Evolutionary conservation across 257 asterid species (phyloP).

Genomic region (Solanum commersonii): DNA sequence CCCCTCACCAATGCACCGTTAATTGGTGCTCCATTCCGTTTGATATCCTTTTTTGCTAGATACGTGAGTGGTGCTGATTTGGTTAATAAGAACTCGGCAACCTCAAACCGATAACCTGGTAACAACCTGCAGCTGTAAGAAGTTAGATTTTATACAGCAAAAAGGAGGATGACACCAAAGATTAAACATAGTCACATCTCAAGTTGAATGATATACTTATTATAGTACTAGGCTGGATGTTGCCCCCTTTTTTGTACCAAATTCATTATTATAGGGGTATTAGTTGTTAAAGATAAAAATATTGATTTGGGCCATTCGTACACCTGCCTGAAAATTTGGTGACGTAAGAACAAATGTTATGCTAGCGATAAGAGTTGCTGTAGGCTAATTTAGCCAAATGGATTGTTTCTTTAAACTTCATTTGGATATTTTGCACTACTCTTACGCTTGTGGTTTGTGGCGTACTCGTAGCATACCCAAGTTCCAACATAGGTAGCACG

Average conservation of each 20-base stretch:
- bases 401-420: not conserved
- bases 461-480: not conserved
- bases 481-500: not conserved
- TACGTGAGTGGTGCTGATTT: slow-evolving; percentile 97
- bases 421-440: not conserved
- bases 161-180: not conserved
- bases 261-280: not conserved
- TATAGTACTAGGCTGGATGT: not conserved
- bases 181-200: not conserved
- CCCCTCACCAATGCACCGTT: slow-evolving; percentile 67
- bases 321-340: not conserved
- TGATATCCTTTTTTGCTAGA: slow-evolving; percentile 83
- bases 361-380: not conserved
- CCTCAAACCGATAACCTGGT: not conserved
- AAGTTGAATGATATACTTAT: not conserved
- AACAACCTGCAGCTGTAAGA: not conserved
- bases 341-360: not conserved
- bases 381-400: not conserved
- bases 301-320: not conserved
- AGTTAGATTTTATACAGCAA: not conserved
- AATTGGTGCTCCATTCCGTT: slow-evolving; percentile 95
- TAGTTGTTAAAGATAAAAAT: not conserved
- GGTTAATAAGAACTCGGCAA: slow-evolving; percentile 37
- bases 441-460: not conserved
- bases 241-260: not conserved